Base-by-base conservation (phyloP, 2,329 filamentous ascomycete species). In the Colletotrichum higginsianum region DNA sequence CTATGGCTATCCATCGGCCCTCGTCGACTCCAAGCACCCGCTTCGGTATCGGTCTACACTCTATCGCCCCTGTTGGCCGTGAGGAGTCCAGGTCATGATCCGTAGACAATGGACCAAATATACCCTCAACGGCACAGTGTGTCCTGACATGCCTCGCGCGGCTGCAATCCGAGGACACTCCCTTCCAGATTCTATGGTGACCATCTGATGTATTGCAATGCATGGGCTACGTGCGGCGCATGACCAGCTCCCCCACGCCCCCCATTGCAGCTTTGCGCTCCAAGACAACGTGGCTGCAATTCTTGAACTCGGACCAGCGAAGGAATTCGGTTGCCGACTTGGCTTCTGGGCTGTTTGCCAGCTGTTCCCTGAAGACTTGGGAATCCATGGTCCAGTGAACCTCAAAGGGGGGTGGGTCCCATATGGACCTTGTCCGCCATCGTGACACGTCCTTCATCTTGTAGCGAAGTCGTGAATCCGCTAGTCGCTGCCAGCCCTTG, bases 311-410 rank as follows among this genome's bases (percentile, higher is more conserved):
- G 62, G 56, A 13, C 26, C 57, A 26, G 52, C 11, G 23, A 62
- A 53, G 64, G 56, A 52, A 52, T 12, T 40, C 26, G 50, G 57
- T 15, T 62, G 64, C 64, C 64, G 64, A 67, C 64, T 71, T 71
- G 64, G 57, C 67, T 62, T 30, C 65, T 61, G 57, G 64, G 50
- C 67, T 49, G 55, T 42, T 44, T 26, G 53, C 44, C 53, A 66
- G 42, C 38, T 21, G 53, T 69, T 16, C 46, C 61, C 53, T 42
- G 21, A 23, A 18, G 12, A 16, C 23, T 12, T 18, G 52, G 49
- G 16, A 47, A 47, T 21, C 61, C 61, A 38, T 23, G 53, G 46
- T 15, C 23, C 16, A 9, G 40, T 26, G 23, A 18, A 16, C 23
- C n/a, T 18, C 21, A 21, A 60, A 55, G 26, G 60, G 60, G 30